Conservation (phyloP, 768 basidiomycete species). For the Chalciporus chontae region DNA sequence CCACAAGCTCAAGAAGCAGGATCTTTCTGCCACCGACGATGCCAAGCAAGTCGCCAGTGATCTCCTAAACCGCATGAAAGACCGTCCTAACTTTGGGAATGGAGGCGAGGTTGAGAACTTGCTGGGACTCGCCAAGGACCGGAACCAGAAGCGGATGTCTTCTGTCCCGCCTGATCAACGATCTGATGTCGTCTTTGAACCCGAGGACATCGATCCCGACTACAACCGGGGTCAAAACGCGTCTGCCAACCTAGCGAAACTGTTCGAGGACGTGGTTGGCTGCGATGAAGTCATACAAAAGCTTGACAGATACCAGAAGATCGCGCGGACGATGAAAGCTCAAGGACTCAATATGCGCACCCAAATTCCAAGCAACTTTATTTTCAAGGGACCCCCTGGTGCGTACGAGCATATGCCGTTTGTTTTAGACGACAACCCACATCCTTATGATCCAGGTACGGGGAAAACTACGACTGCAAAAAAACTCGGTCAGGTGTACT, state of each 20-base stretch:
- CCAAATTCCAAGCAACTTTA: slow-evolving; percentile 59
- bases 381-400: slow-evolving; percentile 73
- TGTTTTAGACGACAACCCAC: no score
- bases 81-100: slow-evolving; percentile 58
- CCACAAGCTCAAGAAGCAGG: slow-evolving; percentile 53
- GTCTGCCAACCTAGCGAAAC: slow-evolving; percentile 44
- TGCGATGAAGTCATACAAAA: slow-evolving; percentile 50
- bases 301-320: slow-evolving; percentile 49
- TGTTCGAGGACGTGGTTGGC: slow-evolving; percentile 65
- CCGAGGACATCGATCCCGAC: slow-evolving; percentile 61
- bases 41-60: slow-evolving; percentile 59
- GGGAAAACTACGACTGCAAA: slow-evolving; percentile 63
- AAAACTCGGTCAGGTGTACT: slow-evolving; percentile 61
- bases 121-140: slow-evolving; percentile 46
- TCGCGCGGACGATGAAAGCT: slow-evolving; percentile 41
- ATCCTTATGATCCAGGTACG: slow-evolving; percentile 39
- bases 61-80: slow-evolving; percentile 31
- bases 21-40: slow-evolving; percentile 51
- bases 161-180: slow-evolving; percentile 19
- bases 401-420: no score
- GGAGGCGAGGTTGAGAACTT: slow-evolving; percentile 64
- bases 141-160: slow-evolving; percentile 40
- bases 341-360: slow-evolving; percentile 42
- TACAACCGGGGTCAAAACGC: slow-evolving; percentile 49
- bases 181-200: slow-evolving; percentile 33